A percentile compares a stretch with the other conserved stretches of the same genome.
Conservation (phyloP, 345 rosid genomes). For the Hevea brasiliensis region DNA sequence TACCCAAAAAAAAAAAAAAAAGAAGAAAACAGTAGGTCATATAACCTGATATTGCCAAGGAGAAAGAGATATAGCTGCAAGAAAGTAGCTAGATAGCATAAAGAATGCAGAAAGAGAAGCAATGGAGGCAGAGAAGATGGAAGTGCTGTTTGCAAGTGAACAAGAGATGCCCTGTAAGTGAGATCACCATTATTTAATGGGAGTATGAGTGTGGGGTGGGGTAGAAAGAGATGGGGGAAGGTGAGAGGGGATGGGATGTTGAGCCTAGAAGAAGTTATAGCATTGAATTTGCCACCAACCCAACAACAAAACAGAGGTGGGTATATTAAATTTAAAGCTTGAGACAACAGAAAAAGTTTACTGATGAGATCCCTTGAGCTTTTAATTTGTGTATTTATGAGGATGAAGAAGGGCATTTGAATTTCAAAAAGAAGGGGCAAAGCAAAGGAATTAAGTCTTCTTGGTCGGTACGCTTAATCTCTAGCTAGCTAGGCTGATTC, state of each 20-base stretch:
- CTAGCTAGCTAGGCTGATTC: background rate
- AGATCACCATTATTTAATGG: conserved; percentile 6
- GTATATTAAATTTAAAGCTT: conserved; percentile 49
- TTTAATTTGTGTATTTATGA: conserved; percentile 52
- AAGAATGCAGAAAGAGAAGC: background rate
- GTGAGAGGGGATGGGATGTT: background rate
- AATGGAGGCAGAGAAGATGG: background rate
- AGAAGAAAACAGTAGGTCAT: too few species aligned
- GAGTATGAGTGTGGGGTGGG: background rate
- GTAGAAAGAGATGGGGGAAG: background rate
- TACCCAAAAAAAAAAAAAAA: too few species aligned
- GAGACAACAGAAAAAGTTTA: conserved; percentile 36
- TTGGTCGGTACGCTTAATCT: conserved; percentile 31
- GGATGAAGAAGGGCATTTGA: conserved; percentile 30
- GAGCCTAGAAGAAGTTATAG: conserved; percentile 28
- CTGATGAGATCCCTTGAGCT: conserved; percentile 39
- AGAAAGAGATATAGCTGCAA: too few species aligned
- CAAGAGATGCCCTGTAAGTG: conserved; percentile 1
- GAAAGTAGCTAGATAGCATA: background rate
- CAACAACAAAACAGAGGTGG: conserved; percentile 57
- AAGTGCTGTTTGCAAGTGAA: background rate
- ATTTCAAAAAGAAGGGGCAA: conserved; percentile 38
- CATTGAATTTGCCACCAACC: conserved; percentile 86
- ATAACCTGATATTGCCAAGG: too few species aligned
- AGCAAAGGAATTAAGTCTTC: conserved; percentile 2